Conservation (phyloP, 1,284 basidiomycete genomes). For the Cutaneotrichosporon daszewskae region DNA sequence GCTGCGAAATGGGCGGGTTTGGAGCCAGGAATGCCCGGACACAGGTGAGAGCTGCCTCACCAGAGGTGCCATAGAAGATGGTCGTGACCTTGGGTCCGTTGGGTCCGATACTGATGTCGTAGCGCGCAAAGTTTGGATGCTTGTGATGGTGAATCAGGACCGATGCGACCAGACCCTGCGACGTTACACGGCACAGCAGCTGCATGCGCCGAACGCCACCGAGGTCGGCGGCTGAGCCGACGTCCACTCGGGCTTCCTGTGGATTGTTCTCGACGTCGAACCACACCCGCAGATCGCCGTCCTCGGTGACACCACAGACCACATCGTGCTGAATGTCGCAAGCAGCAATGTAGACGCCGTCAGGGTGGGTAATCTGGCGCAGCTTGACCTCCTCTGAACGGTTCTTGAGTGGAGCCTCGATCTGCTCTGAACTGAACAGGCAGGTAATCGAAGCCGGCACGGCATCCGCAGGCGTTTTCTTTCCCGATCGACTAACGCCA, state of each 20-base stretch:
- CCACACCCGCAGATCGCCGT: slow-evolving; percentile 40
- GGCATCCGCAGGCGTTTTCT: slow-evolving; percentile 21
- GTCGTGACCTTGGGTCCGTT: slow-evolving; percentile 9
- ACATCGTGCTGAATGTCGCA: slow-evolving; percentile 28
- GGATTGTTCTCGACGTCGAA: slow-evolving; percentile 12
- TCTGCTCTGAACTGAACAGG: slow-evolving; percentile 29
- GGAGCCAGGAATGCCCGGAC: slow-evolving; percentile 18
- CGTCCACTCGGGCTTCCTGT: slow-evolving; percentile 29
- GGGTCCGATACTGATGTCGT: slow-evolving; percentile 20
- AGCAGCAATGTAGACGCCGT: slow-evolving; percentile 30
- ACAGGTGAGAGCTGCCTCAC: slow-evolving; percentile 16
- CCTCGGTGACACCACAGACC: slow-evolving; percentile 33
- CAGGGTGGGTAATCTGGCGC: slow-evolving; percentile 26
- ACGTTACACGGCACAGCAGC: slow-evolving; percentile 11
- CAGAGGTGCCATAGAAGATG: slow-evolving; percentile 13
- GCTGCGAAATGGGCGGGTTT: slow-evolving; percentile 15
- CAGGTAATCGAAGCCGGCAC: slow-evolving; percentile 27
- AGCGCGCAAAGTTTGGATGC: slow-evolving; percentile 23
- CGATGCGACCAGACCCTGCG: slow-evolving; percentile 10
- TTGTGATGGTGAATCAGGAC: slow-evolving; percentile 30
- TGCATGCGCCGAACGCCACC: slow-evolving; percentile 25
- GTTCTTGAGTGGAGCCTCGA: slow-evolving; percentile 22
- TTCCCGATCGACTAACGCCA: slow-evolving; percentile 19
- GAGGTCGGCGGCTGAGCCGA: slow-evolving; percentile 23
- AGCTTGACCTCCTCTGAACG: slow-evolving; percentile 31